phyloP scores from a whole-genome alignment of 2,329 filamentous ascomycete species.

The Epichloe aotearoae region DNA sequence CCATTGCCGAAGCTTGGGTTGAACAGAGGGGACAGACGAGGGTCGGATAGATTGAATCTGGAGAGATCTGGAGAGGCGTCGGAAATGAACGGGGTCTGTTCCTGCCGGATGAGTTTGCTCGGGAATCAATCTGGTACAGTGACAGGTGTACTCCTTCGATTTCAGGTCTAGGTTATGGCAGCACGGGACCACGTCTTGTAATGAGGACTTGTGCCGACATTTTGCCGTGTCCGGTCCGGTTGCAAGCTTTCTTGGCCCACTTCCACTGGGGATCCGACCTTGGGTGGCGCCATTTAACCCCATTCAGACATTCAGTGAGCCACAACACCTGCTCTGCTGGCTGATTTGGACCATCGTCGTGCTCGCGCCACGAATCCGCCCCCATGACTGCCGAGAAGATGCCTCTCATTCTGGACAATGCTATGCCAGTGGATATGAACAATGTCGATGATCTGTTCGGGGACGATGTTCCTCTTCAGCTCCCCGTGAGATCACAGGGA shows the following conservation, averaged over 20 bases:
- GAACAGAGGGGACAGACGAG: not conserved
- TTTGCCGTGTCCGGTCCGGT: too few species aligned
- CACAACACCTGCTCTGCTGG: not conserved
- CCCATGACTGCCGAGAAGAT: slow-evolving; percentile 27
- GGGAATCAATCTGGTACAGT: too few species aligned
- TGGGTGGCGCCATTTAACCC: too few species aligned
- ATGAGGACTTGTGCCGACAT: too few species aligned
- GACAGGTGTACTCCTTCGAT: slow-evolving; percentile 22
- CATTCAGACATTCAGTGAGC: not conserved
- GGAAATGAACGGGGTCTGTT: slow-evolving; percentile 7
- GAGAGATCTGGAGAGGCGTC: not conserved
- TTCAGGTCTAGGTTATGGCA: too few species aligned
- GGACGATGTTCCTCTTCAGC: slow-evolving; percentile 47
- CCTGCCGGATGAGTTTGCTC: too few species aligned
- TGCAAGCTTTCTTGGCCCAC: too few species aligned
- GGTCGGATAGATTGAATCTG: not conserved
- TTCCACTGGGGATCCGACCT: too few species aligned
- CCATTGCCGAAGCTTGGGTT: not conserved
- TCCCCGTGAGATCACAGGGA: slow-evolving; percentile 30
- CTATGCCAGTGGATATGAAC: slow-evolving; percentile 38
- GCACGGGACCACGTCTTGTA: too few species aligned
- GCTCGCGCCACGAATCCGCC: not conserved
- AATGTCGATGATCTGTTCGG: slow-evolving; percentile 66
- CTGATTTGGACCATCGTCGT: not conserved
- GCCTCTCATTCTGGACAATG: slow-evolving; percentile 28